Evolutionary conservation across 2,329 filamentous ascomycete genomes (phyloP), one percentile per base, ranked within the genome.

Genomic region (Catunica adiposa): DNA sequence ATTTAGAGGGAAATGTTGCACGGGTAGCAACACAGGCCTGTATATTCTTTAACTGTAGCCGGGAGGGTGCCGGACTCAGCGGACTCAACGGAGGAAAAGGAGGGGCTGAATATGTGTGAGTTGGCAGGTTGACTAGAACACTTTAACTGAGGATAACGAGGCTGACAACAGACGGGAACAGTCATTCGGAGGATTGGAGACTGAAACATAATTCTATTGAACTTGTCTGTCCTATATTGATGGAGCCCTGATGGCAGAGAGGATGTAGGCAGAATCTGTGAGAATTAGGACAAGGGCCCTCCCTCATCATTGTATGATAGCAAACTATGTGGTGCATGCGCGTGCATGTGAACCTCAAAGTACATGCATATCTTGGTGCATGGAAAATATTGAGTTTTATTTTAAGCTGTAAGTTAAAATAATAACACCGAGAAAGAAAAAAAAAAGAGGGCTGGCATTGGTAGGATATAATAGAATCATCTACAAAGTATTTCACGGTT

Each of bases 301-400:
- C 17, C 9, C 15, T 11, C 37, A 38, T 22, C 40, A 44, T 7
- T 48, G 11, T 20, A 20, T 25, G 22, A 26, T 25, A 2, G 22
- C 17, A 22, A 48, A n/a, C 20, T 25, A 22, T 48, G 51, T 22
- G 40, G 17, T 40, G 31, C 51, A 40, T 53, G 51, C 51, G 44
- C 23, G 44, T 25, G 44, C 44, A 48, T 14, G 51, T 40, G 22
- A 38, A 38, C 51, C 51, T 53, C 29, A 53, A 53, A 53, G 51
- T 53, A 53, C 51, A 9, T 53, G 51, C 51, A 53, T 53, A 42
- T 40, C n/a, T 48, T 20, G 44, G 44, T 48, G 26, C 14, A 26
- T 26, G 44, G 6, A 17, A 26, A 20, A 6, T 22, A 9, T 9
- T 23, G 44, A 15, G 26, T 26, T n/a, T 20, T 23, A 26, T n/a